Evolutionary conservation across 345 rosid species (phyloP).

Genomic region (Euphorbia pulcherrima): DNA sequence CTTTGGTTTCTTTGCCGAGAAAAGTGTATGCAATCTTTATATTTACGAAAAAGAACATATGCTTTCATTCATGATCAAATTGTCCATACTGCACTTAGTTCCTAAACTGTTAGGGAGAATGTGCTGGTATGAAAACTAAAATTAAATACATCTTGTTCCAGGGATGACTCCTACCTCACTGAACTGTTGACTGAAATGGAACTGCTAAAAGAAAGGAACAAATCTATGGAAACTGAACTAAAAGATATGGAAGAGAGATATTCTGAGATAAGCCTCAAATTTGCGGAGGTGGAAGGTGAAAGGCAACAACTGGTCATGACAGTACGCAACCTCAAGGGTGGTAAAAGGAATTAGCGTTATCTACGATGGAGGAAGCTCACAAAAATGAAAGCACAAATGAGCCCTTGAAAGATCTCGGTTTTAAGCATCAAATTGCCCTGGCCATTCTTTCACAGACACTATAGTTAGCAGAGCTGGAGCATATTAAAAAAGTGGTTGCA

Average conservation of each 20-base stretch:
- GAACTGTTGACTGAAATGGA: constrained; percentile 27
- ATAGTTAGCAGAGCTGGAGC: not conserved
- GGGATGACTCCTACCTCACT: constrained; percentile 28
- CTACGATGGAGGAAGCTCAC: not conserved
- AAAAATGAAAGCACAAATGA: too few species aligned
- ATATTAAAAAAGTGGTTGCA: not conserved
- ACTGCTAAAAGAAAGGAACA: constrained; percentile 58
- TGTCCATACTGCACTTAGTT: constrained; percentile 8
- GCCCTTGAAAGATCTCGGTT: too few species aligned
- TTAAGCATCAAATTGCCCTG: not conserved
- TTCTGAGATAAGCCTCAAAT: constrained; percentile 80
- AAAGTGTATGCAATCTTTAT: not conserved
- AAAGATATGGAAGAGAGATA: constrained; percentile 95
- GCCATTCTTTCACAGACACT: not conserved
- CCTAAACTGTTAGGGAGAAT: constrained; percentile 20
- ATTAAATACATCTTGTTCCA: constrained; percentile 13
- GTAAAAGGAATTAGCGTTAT: constrained; percentile 40
- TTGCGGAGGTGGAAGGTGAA: constrained; percentile 96
- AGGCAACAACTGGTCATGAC: constrained; percentile 93
- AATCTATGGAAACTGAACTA: constrained; percentile 69
- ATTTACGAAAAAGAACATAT: not conserved
- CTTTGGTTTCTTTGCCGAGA: not conserved
- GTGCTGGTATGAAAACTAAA: constrained; percentile 26
- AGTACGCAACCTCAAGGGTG: constrained; percentile 74
- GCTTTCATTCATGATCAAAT: not conserved